Percentiles rank a stretch among this genome's conserved stretches.
These are phyloP conservation scores for Dunaliella primolecta DNA, from an alignment of 139 green algal genomes.

Conservation along the genomic window DNA sequence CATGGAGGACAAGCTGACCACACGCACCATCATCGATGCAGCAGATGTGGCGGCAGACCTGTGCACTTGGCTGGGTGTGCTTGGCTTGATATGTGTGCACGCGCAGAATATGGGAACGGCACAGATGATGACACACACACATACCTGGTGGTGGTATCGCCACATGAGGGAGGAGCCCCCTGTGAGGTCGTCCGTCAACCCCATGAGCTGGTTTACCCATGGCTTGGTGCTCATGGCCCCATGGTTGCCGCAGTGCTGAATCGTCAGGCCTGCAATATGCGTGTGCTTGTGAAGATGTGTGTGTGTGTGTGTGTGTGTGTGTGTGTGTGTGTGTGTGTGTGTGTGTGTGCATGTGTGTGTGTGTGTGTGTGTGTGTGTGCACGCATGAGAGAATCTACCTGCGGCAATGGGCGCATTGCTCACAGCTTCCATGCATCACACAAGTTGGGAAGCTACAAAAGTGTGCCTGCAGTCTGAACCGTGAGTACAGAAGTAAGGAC, in stretches of 20 bases:
- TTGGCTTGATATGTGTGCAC: not conserved
- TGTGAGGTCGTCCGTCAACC: constrained; percentile 70
- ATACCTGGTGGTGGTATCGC: constrained; percentile 49
- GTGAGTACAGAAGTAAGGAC: too few relatives aligned
- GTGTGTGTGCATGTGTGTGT: not conserved
- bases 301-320: not conserved
- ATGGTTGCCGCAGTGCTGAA: constrained; percentile 88
- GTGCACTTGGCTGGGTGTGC: not conserved
- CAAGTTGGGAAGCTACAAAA: too few relatives aligned
- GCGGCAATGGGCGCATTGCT: too few relatives aligned
- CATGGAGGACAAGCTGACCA: constrained; percentile 76
- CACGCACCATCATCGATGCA: constrained; percentile 84
- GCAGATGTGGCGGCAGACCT: constrained; percentile 83
- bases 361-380: too few relatives aligned
- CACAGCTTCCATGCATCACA: too few relatives aligned
- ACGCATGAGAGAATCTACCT: too few relatives aligned
- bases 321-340: not conserved
- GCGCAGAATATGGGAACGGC: too few relatives aligned
- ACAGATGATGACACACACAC: too few relatives aligned
- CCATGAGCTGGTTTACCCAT: constrained; percentile 67
- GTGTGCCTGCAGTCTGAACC: too few relatives aligned
- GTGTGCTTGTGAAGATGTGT: too few relatives aligned
- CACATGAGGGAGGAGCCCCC: constrained; percentile 80
- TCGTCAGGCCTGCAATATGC: constrained; percentile 56
- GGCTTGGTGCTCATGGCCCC: constrained; percentile 82